These are phyloP conservation scores for Geotrichum klebahnii DNA, from an alignment of 1,139 yeast genomes.

Conservation along the genomic window DNA sequence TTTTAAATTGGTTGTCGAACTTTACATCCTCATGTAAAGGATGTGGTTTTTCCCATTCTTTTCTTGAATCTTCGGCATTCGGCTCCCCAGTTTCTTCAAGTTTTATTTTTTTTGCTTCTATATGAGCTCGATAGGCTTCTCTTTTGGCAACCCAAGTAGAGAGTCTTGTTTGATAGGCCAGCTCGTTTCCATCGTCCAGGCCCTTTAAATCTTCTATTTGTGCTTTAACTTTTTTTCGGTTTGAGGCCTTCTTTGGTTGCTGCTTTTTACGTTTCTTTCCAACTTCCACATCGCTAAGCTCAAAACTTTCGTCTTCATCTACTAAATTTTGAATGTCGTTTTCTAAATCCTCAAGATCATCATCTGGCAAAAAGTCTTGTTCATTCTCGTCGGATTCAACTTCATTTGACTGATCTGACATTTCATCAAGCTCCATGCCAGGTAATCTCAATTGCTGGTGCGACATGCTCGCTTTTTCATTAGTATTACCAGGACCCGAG, in stretches of 20 bases:
- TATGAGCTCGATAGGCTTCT: conserved; percentile 30
- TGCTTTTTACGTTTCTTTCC: conserved; percentile 5
- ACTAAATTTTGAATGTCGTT: conserved; percentile 29
- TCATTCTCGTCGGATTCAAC: conserved; percentile 24
- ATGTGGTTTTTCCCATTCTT: conserved; percentile 71
- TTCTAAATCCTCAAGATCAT: conserved; percentile 20
- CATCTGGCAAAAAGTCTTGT: conserved; percentile 29
- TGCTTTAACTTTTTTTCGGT: conserved; percentile 22
- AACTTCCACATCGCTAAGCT: conserved; percentile 29
- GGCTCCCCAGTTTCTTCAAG: conserved; percentile 24
- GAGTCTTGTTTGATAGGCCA: conserved; percentile 55
- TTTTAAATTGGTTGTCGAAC: conserved; percentile 59
- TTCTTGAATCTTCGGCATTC: conserved; percentile 34
- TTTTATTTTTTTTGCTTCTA: conserved; percentile 12
- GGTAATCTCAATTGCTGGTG: conserved; percentile 48
- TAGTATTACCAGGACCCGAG: conserved; percentile 22
- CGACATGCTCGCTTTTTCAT: conserved; percentile 28
- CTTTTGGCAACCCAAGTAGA: conserved; percentile 52
- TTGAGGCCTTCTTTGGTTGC: conserved; percentile 22
- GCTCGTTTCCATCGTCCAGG: conserved; percentile 78
- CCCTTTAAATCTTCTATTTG: conserved; percentile 42
- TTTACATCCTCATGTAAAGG: conserved; percentile 73
- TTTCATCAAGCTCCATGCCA: conserved; percentile 39
- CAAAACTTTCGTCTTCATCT: conserved; percentile 33
- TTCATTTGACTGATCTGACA: conserved; percentile 24